phyloP scores from a whole-genome alignment of 495 filamentous ascomycete genomes.

The Aspergillus heteromorphus region DNA sequence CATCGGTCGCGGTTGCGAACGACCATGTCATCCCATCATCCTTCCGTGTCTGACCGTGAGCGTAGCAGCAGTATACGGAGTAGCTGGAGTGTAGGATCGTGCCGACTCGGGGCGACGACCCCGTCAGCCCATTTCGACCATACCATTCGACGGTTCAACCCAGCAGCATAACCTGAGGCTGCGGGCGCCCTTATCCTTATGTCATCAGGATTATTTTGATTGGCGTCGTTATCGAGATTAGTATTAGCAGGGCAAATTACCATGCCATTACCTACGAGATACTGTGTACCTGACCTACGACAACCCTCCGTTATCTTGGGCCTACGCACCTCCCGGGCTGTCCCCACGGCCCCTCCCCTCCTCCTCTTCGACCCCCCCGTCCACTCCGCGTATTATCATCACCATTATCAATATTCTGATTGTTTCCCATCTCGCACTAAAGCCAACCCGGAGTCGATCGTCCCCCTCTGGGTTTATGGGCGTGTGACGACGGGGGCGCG shows the following conservation, averaged over 20 bases:
- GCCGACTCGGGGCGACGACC: neutral
- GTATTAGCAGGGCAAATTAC: neutral
- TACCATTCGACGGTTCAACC: too few species aligned
- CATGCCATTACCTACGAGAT: neutral
- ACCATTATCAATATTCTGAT: neutral
- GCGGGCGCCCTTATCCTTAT: neutral
- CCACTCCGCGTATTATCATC: too few species aligned
- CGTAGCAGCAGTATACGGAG: too few species aligned
- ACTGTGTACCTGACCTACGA: too few species aligned
- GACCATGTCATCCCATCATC: neutral
- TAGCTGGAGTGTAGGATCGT: neutral
- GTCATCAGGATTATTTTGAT: neutral
- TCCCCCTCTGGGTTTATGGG: neutral
- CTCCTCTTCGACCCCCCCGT: too few species aligned
- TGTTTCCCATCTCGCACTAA: neutral
- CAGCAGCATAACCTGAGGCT: neutral
- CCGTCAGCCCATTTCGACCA: slow-evolving; percentile 2
- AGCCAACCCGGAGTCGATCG: neutral
- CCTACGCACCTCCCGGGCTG: neutral
- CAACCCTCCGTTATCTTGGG: neutral
- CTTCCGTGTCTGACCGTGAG: neutral
- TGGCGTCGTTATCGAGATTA: neutral
- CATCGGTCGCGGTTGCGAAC: neutral
- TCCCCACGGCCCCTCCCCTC: neutral
- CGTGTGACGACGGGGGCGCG: slow-evolving; percentile 8